Percentiles rank a stretch among this genome's conserved stretches.
Conservation (phyloP, 2,329 filamentous ascomycete species). For the Trichophyton equinum region DNA sequence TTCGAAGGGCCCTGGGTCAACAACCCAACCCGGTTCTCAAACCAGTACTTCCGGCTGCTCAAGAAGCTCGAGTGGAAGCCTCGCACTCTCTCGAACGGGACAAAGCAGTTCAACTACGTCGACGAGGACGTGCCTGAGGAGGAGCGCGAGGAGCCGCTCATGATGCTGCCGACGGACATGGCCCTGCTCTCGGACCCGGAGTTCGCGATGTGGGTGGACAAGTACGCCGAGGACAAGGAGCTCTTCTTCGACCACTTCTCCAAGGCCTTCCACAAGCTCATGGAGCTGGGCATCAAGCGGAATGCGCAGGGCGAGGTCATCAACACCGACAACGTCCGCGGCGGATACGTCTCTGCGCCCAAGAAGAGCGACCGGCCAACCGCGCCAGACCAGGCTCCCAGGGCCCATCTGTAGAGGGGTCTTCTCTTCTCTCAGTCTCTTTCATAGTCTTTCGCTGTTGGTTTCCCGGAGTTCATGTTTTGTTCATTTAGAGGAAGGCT, state of each 20-base stretch:
- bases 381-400: constrained; percentile 9
- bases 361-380: constrained; percentile 39
- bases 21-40: constrained; percentile 47
- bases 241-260: constrained; percentile 49
- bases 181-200: constrained; percentile 42
- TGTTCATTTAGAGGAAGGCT: not conserved
- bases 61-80: constrained; percentile 43
- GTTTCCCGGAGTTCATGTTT: not conserved
- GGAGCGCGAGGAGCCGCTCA: constrained; percentile 42
- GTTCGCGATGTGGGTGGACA: constrained; percentile 46
- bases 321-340: constrained; percentile 46
- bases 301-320: constrained; percentile 41
- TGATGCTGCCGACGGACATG: constrained; percentile 57
- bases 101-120: constrained; percentile 47
- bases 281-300: constrained; percentile 48
- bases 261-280: constrained; percentile 46
- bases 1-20: constrained; percentile 49
- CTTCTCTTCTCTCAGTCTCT: not conserved
- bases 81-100: constrained; percentile 40
- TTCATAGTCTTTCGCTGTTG: not conserved
- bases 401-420: not conserved
- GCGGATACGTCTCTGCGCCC: constrained; percentile 45
- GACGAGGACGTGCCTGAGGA: constrained; percentile 39
- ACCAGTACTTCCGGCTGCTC: constrained; percentile 46
- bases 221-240: constrained; percentile 50